A percentile compares a stretch with the other conserved stretches of the same genome.
Conservation (phyloP, 108 stramenopile genomes). For the Aurantiochytrium sp. region DNA sequence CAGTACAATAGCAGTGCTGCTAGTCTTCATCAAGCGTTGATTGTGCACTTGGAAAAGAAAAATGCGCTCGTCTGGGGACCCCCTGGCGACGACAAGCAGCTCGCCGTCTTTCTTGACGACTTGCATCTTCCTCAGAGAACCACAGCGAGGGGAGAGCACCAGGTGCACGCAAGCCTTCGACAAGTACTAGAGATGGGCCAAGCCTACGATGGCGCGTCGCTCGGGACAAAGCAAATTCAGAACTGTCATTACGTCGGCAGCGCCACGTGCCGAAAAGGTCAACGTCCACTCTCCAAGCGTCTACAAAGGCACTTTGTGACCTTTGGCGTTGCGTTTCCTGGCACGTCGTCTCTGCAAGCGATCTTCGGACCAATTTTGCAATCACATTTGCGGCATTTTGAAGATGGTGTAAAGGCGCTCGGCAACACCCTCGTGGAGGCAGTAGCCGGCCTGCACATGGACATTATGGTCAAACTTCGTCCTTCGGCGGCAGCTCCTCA, state of each 20-base stretch:
- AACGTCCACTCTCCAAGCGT: constrained; percentile 54
- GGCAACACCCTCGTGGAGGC: constrained; percentile 42
- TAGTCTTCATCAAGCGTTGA: constrained; percentile 45
- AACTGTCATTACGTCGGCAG: constrained; percentile 57
- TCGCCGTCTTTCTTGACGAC: constrained; percentile 64
- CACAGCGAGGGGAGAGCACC: constrained; percentile 53
- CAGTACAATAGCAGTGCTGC: constrained; percentile 64
- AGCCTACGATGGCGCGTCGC: constrained; percentile 55
- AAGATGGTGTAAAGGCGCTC: constrained; percentile 38
- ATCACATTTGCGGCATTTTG: constrained; percentile 54
- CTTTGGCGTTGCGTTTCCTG: constrained; percentile 58
- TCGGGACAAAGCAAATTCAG: constrained; percentile 43
- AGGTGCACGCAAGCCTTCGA: constrained; percentile 59
- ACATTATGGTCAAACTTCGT: constrained; percentile 48
- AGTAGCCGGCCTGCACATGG: constrained; percentile 48
- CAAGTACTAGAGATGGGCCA: constrained; percentile 63
- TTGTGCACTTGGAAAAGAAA: constrained; percentile 56
- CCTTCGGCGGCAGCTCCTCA: constrained; percentile 62
- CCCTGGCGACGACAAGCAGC: constrained; percentile 38
- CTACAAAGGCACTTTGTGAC: constrained; percentile 62
- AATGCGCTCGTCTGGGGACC: constrained; percentile 55
- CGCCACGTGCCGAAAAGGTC: constrained; percentile 60
- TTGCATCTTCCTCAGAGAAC: constrained; percentile 62
- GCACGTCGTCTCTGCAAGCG: constrained; percentile 49
- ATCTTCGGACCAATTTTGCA: constrained; percentile 58